Base-by-base conservation (phyloP, 495 filamentous ascomycete genomes). In the Penicillium canescens region DNA sequence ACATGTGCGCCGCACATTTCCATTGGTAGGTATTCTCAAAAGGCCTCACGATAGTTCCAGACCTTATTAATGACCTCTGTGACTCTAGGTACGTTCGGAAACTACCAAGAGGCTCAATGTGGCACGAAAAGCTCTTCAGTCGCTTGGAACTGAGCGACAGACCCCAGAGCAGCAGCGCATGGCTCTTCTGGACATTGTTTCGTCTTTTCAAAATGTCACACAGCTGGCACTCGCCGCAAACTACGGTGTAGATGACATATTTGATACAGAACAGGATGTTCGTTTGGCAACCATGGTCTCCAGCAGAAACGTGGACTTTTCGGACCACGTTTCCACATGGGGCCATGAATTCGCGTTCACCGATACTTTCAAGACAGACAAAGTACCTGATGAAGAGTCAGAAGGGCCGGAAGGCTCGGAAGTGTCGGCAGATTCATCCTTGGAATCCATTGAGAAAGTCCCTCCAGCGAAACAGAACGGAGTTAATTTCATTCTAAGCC, bases 1-100 rank as follows among this genome's bases (percentile, higher is more conserved):
- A 2, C 66, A 79, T 1, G 76, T 79, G 13, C 75, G 73, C 13
- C 70, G 70, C 3, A 78, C 80, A 41, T 86, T 86, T 44, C 78
- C 79, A 0, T 67, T 71, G 46, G 72, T 77, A 46, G 14, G 67
- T 68, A 26, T 41, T 7, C 13, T 43, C 31, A 13, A 21, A 46
- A 26, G 6, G 24, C 3, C 6, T 3, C 3, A 26, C 24, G 6
- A 26, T 26, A 26, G 6, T 26, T 26, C 24, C n/a, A 23, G 14
- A 42, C 18, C 12, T 20, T 14, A 40, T 3, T 16, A 40, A 40
- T 40, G 14, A n/a, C n/a, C n/a, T 9, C 7, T 26, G 24, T 23
- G 6, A 12, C 13, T 44, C 16, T 31, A 73, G 70, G 71, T 86
- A 1, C 73, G 70, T 49, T 11, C 51, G 10, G 79, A 85, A 10